Conservation (phyloP, 352 stramenopile genomes). For the Thraustotheca clavata region DNA sequence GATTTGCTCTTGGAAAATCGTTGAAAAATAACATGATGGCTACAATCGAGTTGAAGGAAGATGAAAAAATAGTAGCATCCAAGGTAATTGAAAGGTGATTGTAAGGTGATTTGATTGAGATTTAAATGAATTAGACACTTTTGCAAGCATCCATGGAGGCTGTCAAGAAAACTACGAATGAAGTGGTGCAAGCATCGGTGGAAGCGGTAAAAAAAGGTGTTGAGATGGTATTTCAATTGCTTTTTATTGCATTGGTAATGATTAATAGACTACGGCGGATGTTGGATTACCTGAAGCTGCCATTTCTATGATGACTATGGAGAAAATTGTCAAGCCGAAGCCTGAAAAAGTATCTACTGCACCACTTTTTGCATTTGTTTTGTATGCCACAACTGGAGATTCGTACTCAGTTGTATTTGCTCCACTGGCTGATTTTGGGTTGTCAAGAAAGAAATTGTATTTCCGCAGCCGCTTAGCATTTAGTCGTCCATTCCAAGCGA, state of each 20-base stretch:
- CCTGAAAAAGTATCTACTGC: background rate
- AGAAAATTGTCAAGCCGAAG: slow-evolving; percentile 2
- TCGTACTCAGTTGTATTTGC: slow-evolving; percentile 43
- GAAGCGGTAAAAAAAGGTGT: slow-evolving; percentile 21
- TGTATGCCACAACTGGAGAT: slow-evolving; percentile 42
- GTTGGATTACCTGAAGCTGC: background rate
- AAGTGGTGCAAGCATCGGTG: slow-evolving; percentile 14
- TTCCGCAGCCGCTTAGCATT: slow-evolving; percentile 38
- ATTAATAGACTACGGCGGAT: too few species aligned
- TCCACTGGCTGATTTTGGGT: slow-evolving; percentile 56
- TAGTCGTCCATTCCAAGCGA: slow-evolving; percentile 40
- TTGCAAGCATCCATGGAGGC: slow-evolving; percentile 12
- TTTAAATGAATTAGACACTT: background rate
- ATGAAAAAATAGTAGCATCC: slow-evolving; percentile 1
- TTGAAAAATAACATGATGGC: background rate
- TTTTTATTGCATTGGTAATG: background rate
- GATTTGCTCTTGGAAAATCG: background rate
- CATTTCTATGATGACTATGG: background rate
- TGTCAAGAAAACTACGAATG: slow-evolving; percentile 17
- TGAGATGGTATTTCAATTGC: background rate
- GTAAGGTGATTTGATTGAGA: background rate
- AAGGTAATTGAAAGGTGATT: slow-evolving; percentile 10
- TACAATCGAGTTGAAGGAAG: slow-evolving; percentile 2
- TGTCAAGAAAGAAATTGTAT: slow-evolving; percentile 29
- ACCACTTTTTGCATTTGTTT: slow-evolving; percentile 58